Base-by-base conservation (phyloP, 768 basidiomycete genomes). In the Botryobasidium botryosum region DNA sequence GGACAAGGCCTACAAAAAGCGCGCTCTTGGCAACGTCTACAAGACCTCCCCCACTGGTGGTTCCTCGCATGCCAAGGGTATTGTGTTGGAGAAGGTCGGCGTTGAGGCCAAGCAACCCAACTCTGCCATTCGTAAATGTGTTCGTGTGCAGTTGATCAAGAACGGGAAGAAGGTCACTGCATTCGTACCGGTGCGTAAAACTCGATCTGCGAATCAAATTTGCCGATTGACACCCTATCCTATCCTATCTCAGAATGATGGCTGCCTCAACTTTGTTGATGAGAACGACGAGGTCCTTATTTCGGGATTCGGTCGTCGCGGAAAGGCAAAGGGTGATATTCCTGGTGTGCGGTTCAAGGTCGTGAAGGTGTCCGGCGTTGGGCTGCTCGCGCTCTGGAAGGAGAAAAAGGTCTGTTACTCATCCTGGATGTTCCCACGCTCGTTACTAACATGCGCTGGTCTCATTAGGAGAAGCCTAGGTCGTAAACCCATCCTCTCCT, bases 151-250 rank as follows among this genome's bases (percentile, higher is more conserved):
- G 60, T 74, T 99, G 56, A 97, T 99, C 66, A 99, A 99, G 77
- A 99, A 99, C 70, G 94, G 94, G 54, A 99, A 99, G 81, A 97
- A 97, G 65, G 92, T 99, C 62, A 97, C 92, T 52, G 94, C 94
- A 59, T 99, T 99, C 79, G 94, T 97, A 32, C 92, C 92, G 51
- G 86, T 86, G 57, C 54, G 85, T 75, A 17, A 10, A 18, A 47
- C 25, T 40, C 28, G 8, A 20, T 3, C 7, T 25, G 18, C 2
- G 8, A 10, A 39, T 23, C n/a, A n/a, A n/a, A n/a, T n/a, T n/a
- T n/a, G n/a, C n/a, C n/a, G n/a, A n/a, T n/a, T n/a, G n/a, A n/a
- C n/a, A n/a, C n/a, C n/a, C n/a, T 37, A 26, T 12, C 21, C 17
- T 25, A 18, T 46, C 40, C n/a, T n/a, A n/a, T n/a, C n/a, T n/a